Evolutionary conservation across 163 green algal species (phyloP).

Genomic region (Prototheca cutis): DNA sequence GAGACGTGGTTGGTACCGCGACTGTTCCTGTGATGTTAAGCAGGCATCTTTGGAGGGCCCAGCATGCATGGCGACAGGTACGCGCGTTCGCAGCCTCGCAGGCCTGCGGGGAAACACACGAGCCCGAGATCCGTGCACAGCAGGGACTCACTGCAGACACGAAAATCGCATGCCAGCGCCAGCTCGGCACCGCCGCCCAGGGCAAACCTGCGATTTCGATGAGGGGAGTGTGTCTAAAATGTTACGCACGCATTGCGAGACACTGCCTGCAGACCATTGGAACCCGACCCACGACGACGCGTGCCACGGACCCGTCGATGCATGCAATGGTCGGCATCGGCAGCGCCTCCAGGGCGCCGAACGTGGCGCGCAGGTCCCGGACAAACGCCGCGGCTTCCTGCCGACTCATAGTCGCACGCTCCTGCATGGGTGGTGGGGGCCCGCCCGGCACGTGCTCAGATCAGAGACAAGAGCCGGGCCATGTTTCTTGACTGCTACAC

Average conservation of each 20-base stretch:
- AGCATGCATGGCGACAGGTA: too few species aligned
- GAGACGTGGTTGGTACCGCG: too few species aligned
- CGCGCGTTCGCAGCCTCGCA: too few species aligned
- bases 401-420: constrained; percentile 57
- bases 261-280: background rate
- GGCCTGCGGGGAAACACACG: too few species aligned
- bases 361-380: constrained; percentile 44
- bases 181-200: constrained; percentile 81
- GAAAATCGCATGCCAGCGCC: constrained; percentile 75
- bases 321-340: constrained; percentile 80
- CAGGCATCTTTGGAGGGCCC: too few species aligned
- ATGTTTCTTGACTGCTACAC: too few species aligned
- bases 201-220: constrained; percentile 27
- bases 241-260: too few species aligned
- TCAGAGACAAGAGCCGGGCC: too few species aligned
- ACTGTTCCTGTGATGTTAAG: too few species aligned
- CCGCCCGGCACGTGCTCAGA: background rate
- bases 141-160: constrained; percentile 34
- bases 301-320: constrained; percentile 47
- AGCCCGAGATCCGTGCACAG: too few species aligned
- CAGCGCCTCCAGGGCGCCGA: constrained; percentile 50
- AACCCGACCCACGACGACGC: background rate
- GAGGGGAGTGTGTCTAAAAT: background rate
- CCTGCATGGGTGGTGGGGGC: constrained; percentile 19
- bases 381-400: constrained; percentile 67